These are phyloP conservation scores for Sistotremastrum suecicum DNA, from an alignment of 768 basidiomycete species.

Conservation along the genomic window DNA sequence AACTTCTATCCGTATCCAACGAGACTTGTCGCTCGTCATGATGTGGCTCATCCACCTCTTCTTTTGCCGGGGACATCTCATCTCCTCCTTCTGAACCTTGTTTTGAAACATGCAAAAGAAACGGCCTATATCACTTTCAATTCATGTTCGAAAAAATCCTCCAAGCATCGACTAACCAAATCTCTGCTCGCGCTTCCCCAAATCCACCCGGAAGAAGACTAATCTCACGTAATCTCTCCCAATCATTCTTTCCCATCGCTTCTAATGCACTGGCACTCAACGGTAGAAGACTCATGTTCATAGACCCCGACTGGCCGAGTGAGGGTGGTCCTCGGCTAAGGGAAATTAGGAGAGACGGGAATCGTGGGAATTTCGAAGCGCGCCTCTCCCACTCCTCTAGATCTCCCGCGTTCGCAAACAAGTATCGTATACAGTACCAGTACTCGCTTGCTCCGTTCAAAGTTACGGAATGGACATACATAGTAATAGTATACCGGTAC, in stretches of 20 bases:
- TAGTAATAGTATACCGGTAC: too few relatives aligned
- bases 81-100: not conserved
- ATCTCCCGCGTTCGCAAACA: too few relatives aligned
- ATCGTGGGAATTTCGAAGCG: too few relatives aligned
- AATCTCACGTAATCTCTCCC: conserved; percentile 29
- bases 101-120: conserved; percentile 17
- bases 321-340: too few relatives aligned
- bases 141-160: conserved; percentile 4
- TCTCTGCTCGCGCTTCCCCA: conserved; percentile 32
- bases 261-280: too few relatives aligned
- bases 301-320: too few relatives aligned
- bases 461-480: too few relatives aligned
- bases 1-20: conserved; percentile 85
- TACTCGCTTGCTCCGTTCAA: too few relatives aligned
- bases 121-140: conserved; percentile 21
- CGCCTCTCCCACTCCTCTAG: too few relatives aligned
- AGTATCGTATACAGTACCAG: too few relatives aligned
- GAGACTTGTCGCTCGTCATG: conserved; percentile 76
- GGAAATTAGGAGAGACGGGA: too few relatives aligned
- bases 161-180: conserved; percentile 34
- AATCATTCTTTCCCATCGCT: conserved; percentile 15
- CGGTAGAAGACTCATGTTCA: too few relatives aligned
- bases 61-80: not conserved
- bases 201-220: conserved; percentile 55
- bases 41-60: conserved; percentile 24